Conservation (phyloP, 352 stramenopile species). For the Globisporangium irregulare region DNA sequence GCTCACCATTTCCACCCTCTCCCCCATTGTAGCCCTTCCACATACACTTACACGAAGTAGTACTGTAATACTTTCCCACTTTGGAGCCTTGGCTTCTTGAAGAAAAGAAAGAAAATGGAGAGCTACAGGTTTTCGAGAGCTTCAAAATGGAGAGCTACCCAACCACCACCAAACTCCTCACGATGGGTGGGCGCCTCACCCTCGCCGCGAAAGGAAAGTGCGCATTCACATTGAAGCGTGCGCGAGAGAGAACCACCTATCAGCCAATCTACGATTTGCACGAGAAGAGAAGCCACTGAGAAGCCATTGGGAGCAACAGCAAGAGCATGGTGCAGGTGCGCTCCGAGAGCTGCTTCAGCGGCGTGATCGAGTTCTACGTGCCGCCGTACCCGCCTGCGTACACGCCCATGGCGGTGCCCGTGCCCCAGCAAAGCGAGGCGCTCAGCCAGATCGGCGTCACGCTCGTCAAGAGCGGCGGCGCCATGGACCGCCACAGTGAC, state of each 20-base stretch:
- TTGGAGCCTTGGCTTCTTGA: too few species aligned
- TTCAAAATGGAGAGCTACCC: too few species aligned
- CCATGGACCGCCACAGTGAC: background rate
- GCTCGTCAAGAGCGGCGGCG: constrained; percentile 5
- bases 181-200: background rate
- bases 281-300: background rate
- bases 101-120: too few species aligned
- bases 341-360: constrained; percentile 24
- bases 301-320: background rate
- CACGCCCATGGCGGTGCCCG: constrained; percentile 21
- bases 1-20: too few species aligned
- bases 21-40: too few species aligned
- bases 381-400: constrained; percentile 20
- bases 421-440: constrained; percentile 9
- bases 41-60: too few species aligned
- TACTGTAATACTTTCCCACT: too few species aligned
- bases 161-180: background rate
- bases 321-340: constrained; percentile 8
- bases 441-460: constrained; percentile 19
- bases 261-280: too few species aligned
- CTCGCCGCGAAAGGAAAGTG: background rate
- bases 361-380: constrained; percentile 26
- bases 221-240: too few species aligned
- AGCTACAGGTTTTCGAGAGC: too few species aligned
- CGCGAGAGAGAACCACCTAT: too few species aligned